These are phyloP conservation scores for Tetracladium marchalianum DNA, from an alignment of 495 filamentous ascomycete genomes.

Conservation along the genomic window DNA sequence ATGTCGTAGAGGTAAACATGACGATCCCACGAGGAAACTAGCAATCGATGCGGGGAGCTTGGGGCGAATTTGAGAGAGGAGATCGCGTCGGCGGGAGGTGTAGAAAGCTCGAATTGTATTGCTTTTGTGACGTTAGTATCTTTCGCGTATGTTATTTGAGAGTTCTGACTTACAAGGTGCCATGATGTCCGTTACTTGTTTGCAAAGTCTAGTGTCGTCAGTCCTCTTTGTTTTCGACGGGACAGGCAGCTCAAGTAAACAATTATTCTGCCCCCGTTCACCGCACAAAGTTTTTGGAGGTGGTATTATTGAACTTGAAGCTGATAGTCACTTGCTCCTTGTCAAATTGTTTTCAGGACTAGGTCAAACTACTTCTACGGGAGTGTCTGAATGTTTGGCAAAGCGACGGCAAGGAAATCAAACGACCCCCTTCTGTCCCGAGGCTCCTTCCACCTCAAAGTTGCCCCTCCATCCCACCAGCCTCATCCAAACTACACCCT, in stretches of 20 bases:
- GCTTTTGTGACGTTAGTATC: slow-evolving; percentile 22
- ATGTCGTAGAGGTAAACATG: slow-evolving; percentile 84
- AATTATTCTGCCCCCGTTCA: background rate
- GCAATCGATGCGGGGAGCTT: slow-evolving; percentile 51
- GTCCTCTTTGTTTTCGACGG: background rate
- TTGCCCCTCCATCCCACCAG: slow-evolving; percentile 6
- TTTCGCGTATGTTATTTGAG: background rate
- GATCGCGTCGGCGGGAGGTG: slow-evolving; percentile 80
- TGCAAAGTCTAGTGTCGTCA: too few species aligned
- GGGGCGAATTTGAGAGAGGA: slow-evolving; percentile 80
- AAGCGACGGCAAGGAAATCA: too few species aligned
- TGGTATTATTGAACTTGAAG: background rate
- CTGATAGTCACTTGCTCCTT: too few species aligned
- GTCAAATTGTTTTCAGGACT: too few species aligned
- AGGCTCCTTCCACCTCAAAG: background rate
- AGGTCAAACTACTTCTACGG: too few species aligned
- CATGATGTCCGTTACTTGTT: slow-evolving; percentile 6
- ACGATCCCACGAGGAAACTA: slow-evolving; percentile 93
- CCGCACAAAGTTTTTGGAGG: background rate
- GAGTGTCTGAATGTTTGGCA: too few species aligned
- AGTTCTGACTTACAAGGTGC: slow-evolving; percentile 17
- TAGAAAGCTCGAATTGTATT: slow-evolving; percentile 58
- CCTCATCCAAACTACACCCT: background rate
- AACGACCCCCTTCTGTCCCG: background rate
- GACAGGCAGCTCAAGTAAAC: background rate